Conservation (phyloP, 805 yeast genomes). For the Ogataea trehalophila region DNA sequence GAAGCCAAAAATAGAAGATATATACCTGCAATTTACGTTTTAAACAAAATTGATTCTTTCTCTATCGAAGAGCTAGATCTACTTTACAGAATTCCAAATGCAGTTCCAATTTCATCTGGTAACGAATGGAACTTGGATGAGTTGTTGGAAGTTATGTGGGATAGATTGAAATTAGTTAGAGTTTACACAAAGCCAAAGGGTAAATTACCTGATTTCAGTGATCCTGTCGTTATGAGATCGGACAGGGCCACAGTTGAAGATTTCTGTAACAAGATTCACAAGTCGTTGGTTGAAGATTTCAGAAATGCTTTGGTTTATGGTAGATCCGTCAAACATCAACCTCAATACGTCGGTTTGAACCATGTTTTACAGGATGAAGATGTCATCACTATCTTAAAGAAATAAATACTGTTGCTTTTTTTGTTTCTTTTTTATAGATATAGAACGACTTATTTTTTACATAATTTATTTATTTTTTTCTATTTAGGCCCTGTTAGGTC, state of each 20-base stretch:
- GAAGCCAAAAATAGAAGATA: slow-evolving; percentile 89
- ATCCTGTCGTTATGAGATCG: slow-evolving; percentile 87
- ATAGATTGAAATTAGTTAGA: slow-evolving; percentile 79
- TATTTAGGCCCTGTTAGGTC: background rate
- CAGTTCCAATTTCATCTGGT: slow-evolving; percentile 95
- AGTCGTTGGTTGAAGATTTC: slow-evolving; percentile 88
- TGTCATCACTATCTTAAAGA: slow-evolving; percentile 90
- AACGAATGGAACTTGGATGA: slow-evolving; percentile 97
- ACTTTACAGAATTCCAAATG: slow-evolving; percentile 88
- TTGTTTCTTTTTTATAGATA: too few relatives aligned
- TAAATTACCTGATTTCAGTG: slow-evolving; percentile 83
- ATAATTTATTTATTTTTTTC: background rate
- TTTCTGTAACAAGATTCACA: slow-evolving; percentile 95
- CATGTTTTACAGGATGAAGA: slow-evolving; percentile 92
- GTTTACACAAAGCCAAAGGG: slow-evolving; percentile 98
- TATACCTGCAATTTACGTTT: slow-evolving; percentile 91
- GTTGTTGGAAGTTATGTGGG: slow-evolving; percentile 94
- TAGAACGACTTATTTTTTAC: too few relatives aligned
- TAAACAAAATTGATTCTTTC: slow-evolving; percentile 94
- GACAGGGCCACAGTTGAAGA: slow-evolving; percentile 87
- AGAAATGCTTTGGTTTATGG: slow-evolving; percentile 92
- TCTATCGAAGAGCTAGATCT: slow-evolving; percentile 90
- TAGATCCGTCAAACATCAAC: slow-evolving; percentile 93
- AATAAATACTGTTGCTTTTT: slow-evolving; percentile 22
- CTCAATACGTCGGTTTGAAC: slow-evolving; percentile 86